Evolutionary conservation across 2,329 filamentous ascomycete species (phyloP), one percentile per base, ranked within the genome.

Genomic region (Ustilaginoidea virens): DNA sequence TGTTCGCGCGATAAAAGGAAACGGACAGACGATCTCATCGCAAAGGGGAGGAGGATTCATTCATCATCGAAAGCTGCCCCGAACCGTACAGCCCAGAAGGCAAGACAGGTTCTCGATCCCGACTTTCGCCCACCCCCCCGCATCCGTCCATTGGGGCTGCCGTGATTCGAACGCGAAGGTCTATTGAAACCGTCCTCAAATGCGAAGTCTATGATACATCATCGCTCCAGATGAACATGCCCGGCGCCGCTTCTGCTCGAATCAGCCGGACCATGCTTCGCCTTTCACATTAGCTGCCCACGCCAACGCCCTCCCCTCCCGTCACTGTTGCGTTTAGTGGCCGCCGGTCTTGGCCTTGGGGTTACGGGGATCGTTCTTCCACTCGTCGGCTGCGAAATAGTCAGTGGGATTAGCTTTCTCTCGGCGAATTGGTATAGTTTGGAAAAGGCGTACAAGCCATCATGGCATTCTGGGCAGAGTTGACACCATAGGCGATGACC

Each of bases 281-380:
- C 21, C 23, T 8, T 23, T n/a, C n/a, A n/a, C 20, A 22, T 23
- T 22, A 10, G 41, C 36, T 32, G 38, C 34, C 19, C 31, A 5
- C 12, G 25, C 12, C 20, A 18, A 14, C 16, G 33, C 36, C 38
- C 35, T 40, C 41, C 37, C 37, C 39, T 31, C 39, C 36, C 31
- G 36, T 34, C 33, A 31, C 33, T 30, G 23, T 34, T 28, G 29
- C 21, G 26, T 32, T 51, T 66, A 69, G 51, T 69, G 63, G 32
- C 46, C 48, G 26, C 48, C 51, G 32, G 51, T 42, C 55, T 62
- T 67, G 43, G 56, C 58, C 45, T 66, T 63, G 42, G 74, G 75
- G 72, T 94, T 94, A 59, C 86, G 76, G 43, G 86, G 83, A 62
- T 96, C 87, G 68, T 93, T 92, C 76, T 86, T 92, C 74, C 72